These are phyloP conservation scores for Mrakia frigida DNA, from an alignment of 768 basidiomycete species.

Conservation along the genomic window DNA sequence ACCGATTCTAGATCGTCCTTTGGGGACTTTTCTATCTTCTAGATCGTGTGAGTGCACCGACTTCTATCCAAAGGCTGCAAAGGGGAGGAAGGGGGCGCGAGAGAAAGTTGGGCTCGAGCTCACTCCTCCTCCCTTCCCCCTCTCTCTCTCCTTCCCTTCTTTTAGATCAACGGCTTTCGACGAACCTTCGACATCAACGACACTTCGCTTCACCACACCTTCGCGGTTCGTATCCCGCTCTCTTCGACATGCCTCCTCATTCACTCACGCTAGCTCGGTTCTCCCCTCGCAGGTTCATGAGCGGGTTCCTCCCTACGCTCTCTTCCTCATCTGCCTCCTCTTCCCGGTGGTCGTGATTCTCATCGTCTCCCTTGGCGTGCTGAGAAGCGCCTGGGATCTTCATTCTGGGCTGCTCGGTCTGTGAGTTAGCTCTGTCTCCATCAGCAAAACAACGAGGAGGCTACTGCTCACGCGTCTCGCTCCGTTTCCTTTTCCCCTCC, in stretches of 20 bases:
- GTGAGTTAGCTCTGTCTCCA: background rate
- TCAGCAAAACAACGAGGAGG: background rate
- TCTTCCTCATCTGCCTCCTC: conserved; percentile 22
- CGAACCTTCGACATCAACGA: conserved; percentile 19
- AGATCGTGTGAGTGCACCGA: background rate
- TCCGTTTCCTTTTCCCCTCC: conserved; percentile 71
- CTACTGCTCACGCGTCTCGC: background rate
- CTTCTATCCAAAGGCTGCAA: background rate
- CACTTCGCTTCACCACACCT: conserved; percentile 24
- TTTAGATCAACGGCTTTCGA: conserved; percentile 16
- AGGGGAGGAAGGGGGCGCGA: background rate
- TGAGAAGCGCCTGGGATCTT: conserved; percentile 4
- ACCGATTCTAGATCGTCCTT: background rate
- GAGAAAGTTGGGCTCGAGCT: background rate
- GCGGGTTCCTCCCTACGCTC: background rate
- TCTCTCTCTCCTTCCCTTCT: background rate
- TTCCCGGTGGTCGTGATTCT: conserved; percentile 23
- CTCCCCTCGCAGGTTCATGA: conserved; percentile 7
- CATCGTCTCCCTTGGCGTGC: background rate
- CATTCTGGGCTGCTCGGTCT: conserved; percentile 23
- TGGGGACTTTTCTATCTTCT: conserved; percentile 20
- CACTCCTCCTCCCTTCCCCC: background rate
- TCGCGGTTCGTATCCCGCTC: background rate
- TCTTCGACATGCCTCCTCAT: too few relatives aligned
- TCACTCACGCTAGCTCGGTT: too few relatives aligned